Conservation (phyloP, 305 asterid species). For the Solanum chacoense region DNA sequence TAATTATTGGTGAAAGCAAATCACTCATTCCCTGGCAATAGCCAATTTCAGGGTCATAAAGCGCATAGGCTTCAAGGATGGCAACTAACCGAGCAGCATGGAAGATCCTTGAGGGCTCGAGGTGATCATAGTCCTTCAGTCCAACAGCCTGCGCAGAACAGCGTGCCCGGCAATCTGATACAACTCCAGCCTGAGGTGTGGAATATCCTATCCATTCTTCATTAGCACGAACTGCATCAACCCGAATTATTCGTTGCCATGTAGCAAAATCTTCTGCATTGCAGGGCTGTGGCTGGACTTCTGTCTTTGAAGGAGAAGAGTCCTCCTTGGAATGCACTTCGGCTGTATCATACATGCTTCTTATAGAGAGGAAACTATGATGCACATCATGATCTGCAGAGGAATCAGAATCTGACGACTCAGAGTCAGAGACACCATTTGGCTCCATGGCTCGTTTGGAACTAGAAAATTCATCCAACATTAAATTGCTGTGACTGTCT, state of each 20-base stretch:
- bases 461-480: slow-evolving; percentile 18
- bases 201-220: slow-evolving; percentile 59
- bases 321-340: slow-evolving; percentile 8
- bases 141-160: slow-evolving; percentile 25
- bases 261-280: slow-evolving; percentile 53
- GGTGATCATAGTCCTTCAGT: slow-evolving; percentile 32
- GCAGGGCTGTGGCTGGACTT: slow-evolving; percentile 16
- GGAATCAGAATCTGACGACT: slow-evolving; percentile 49
- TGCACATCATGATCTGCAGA: slow-evolving; percentile 46
- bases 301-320: slow-evolving; percentile 19
- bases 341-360: slow-evolving; percentile 26
- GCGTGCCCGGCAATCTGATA: slow-evolving; percentile 48
- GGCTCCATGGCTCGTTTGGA: slow-evolving; percentile 41
- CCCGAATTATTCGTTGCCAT: slow-evolving; percentile 89
- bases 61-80: slow-evolving; percentile 35
- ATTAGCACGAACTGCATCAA: slow-evolving; percentile 77
- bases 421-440: slow-evolving; percentile 32
- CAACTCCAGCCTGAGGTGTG: slow-evolving; percentile 57
- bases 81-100: slow-evolving; percentile 36
- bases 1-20: slow-evolving; percentile 44
- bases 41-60: slow-evolving; percentile 50
- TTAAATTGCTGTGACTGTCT: slow-evolving; percentile 21
- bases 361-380: slow-evolving; percentile 35
- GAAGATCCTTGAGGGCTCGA: slow-evolving; percentile 28
- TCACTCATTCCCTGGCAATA: slow-evolving; percentile 72